Base-by-base conservation (phyloP, 208 protist species). In the Acanthamoeba polyphaga region DNA sequence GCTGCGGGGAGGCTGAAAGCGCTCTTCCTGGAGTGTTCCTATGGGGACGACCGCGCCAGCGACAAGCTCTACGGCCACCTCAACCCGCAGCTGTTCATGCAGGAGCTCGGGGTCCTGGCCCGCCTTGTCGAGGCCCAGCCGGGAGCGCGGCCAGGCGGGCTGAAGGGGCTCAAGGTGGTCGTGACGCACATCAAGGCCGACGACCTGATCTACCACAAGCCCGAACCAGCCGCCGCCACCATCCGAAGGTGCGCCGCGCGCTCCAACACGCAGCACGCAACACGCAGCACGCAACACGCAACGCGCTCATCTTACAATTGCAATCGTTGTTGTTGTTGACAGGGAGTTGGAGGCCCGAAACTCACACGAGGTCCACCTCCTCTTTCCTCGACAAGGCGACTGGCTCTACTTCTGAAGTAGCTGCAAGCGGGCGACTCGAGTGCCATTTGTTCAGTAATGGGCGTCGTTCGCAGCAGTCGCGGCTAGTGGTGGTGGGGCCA, bases 1-100 rank as follows among this genome's bases (percentile, higher is more conserved):
- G 10, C 6, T 17, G 34, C 29, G 13, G 38, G 38, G 6, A 80
- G n/a, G 70, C 70, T 80, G 13, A 9, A 43, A 17, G 70, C 70
- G 29, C 32, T 80, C 10, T 80, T 80, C 22, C 70, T 80, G 12
- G 70, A 80, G 70, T 80, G 70, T n/a, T 80, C 70, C 70, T 80
- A 80, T n/a, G 38, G 24, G 1, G 70, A 80, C 32, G 70, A 80
- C 17, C 70, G 70, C 1, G n/a, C 24, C 8, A n/a, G 7, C 70
- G 70, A 80, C 70, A 80, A 46, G 70, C 70, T 80, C 29, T 80
- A 80, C 34, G 70, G 70, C 38, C 70, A 80, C 38, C 70, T 80
- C 70, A 80, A 80, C 38, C 70, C 70, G 24, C 29, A 46, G 70
- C 70, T 80, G 27, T 80, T 80, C 70, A 80, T 80, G 70, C 29